phyloP scores from a whole-genome alignment of 139 green algal genomes.

The Eudorina sp. region DNA sequence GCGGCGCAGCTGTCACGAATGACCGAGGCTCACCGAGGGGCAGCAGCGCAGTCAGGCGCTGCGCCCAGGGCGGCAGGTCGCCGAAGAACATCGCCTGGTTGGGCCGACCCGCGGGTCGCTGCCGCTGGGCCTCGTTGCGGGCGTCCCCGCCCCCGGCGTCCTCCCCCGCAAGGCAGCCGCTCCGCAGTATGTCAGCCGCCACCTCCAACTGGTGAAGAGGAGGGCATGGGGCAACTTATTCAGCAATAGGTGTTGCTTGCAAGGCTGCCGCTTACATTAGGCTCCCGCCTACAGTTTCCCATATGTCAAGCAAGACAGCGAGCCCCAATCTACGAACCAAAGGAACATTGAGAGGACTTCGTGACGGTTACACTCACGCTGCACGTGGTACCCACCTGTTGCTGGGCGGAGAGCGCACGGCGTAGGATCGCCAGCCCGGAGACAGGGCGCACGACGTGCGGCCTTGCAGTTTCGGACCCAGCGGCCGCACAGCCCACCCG shows the following conservation, averaged over 20 bases:
- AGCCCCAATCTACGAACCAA: not conserved
- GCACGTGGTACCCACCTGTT: conserved; percentile 1
- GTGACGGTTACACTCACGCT: not conserved
- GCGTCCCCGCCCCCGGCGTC: not conserved
- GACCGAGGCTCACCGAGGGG: conserved; percentile 29
- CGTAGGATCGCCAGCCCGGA: conserved; percentile 5
- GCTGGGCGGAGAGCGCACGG: not conserved
- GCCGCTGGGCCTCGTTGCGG: too few relatives aligned
- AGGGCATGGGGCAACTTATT: too few relatives aligned
- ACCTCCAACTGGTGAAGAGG: conserved; percentile 18
- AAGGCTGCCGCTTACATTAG: too few relatives aligned
- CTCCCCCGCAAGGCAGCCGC: conserved; percentile 18
- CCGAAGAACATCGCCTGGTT: conserved; percentile 57
- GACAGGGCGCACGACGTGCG: not conserved
- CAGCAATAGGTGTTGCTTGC: too few relatives aligned
- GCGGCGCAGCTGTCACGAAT: too few relatives aligned
- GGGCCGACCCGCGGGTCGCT: not conserved
- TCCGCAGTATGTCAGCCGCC: not conserved
- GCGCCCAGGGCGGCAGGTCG: conserved; percentile 34
- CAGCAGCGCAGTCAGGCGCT: not conserved
- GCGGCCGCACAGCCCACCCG: too few relatives aligned
- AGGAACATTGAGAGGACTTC: not conserved
- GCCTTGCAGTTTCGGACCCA: too few relatives aligned
- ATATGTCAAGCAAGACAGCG: not conserved
- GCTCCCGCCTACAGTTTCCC: too few relatives aligned